Evolutionary conservation across 202 grass and related monocot genomes (phyloP), one percentile per base, ranked within the genome.

Genomic region (Miscanthus sacchariflorus): DNA sequence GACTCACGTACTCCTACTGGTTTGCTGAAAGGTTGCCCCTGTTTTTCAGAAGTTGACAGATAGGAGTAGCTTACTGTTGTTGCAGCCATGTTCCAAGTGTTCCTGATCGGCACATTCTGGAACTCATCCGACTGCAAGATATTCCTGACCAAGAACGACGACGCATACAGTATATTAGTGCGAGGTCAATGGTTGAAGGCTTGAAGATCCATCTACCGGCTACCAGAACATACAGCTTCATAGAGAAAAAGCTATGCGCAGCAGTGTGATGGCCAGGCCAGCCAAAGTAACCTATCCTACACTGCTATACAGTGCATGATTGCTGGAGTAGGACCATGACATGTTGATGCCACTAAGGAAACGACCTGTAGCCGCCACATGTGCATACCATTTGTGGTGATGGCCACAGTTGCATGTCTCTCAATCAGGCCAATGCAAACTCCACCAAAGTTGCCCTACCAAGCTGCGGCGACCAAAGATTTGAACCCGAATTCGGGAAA

Each of bases 61-160:
- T 33, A 52, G 3, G 28, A 30, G 28, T 30, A 30, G 28, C 23
- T 24, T 13, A 54, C 30, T 38, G 28, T 39, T 54, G 28, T 64
- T 40, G 1, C 21, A 58, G 12, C 21, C 6, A 9, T 42, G 11
- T 2, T 76, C 39, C 58, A 66, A 17, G 83, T 77, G 72, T 77
- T 77, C 58, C 83, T 69, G 65, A 17, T 14, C 66, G 23, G 64
- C 63, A 56, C 63, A 85, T 85, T 70, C 83, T 85, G 33, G 83
- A 85, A 68, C 36, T 14, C 61, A 23, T 85, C 6, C 11, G 49
- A 28, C 72, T 42, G 68, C 19, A 72, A 40, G 79, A 40, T 72
- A 33, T 35, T 33, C 52, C 5, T 81, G 79, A 81, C 54, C 21
- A 2, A 40, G 13, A 69, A 56, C 7, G 18, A 40, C 24, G 56